Base-by-base conservation (phyloP, 306 rosid genomes). In the Urtica urens region DNA sequence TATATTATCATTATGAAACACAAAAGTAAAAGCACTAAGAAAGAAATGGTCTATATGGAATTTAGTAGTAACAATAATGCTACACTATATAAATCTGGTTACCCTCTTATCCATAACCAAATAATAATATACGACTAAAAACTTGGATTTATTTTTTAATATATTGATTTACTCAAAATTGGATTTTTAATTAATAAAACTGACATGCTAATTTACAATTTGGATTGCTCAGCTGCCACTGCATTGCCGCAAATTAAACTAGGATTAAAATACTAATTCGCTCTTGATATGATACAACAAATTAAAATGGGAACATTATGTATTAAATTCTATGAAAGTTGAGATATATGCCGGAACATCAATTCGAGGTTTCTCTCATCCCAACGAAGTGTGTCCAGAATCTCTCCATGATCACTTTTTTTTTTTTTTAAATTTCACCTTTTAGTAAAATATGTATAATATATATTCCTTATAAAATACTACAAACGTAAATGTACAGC, bases 301-400 rank as follows among this genome's bases (percentile, higher is more conserved):
- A 50, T 1, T 3, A 35, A 3, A 35, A 1, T 7, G n/a, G n/a
- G 2, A 35, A 35, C 4, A 35, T 35, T 3, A 13, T 35, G 11
- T 35, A 35, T 10, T 1, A 11, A 19, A 33, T 31, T 5, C 1
- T 20, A 51, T 21, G 42, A 51, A 51, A 51, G 57, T 51, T 27
- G 23, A 51, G 43, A 51, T 28, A 51, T 28, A 46, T 58, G 20
- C 51, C 51, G 23, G 65, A 55, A 50, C 33, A 23, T 60, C 27
- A 46, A 38, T 54, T 25, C 48, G 38, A 41, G 55, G 49, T 35
- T 55, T 43, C 60, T 41, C 53, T 42, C 59, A 65, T 65, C 64
- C 55, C 64, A 57, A 65, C 34, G 35, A 57, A 43, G 53, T 42
- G 59, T 28, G 58, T 44, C 19, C 39, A 58, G 46, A 45, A 50